A percentile compares a stretch with the other conserved stretches of the same genome.
These are phyloP conservation scores for Aspergillus bombycis DNA, from an alignment of 2,329 filamentous ascomycete species.

Conservation along the genomic window DNA sequence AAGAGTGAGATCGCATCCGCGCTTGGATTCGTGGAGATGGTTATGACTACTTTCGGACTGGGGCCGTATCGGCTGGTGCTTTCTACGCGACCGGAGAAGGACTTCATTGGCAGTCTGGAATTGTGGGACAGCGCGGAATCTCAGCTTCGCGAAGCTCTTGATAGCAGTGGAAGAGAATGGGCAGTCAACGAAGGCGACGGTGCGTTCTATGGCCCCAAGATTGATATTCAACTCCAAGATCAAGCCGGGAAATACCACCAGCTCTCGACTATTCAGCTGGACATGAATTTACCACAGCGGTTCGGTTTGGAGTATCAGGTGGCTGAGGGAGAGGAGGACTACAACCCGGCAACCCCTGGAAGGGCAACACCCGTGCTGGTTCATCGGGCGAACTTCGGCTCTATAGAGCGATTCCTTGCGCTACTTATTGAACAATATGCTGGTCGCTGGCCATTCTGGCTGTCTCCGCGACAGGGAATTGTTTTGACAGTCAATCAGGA, in stretches of 20 bases:
- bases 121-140: conserved; percentile 71
- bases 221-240: conserved; percentile 81
- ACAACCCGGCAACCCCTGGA: conserved; percentile 52
- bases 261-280: conserved; percentile 84
- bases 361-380: conserved; percentile 75
- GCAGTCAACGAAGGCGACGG: conserved; percentile 78
- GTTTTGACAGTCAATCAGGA: conserved; percentile 71
- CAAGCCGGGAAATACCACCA: conserved; percentile 85
- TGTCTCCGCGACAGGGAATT: conserved; percentile 77
- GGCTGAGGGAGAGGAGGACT: conserved; percentile 45
- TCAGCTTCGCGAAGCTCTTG: conserved; percentile 67
- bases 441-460: conserved; percentile 84
- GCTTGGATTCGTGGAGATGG: conserved; percentile 72
- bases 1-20: conserved; percentile 73
- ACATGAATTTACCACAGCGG: conserved; percentile 84
- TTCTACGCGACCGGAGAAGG: conserved; percentile 75
- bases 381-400: conserved; percentile 82
- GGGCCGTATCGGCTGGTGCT: conserved; percentile 75
- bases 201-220: conserved; percentile 90
- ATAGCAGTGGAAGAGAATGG: conserved; percentile 69
- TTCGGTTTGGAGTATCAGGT: conserved; percentile 76
- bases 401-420: conserved; percentile 81
- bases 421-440: conserved; percentile 81
- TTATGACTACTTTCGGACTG: conserved; percentile 71
- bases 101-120: conserved; percentile 74